A percentile compares a stretch with the other conserved stretches of the same genome.
Evolutionary conservation across 1,284 basidiomycete species (phyloP).

Genomic region (Ganoderma leucocontextum): DNA sequence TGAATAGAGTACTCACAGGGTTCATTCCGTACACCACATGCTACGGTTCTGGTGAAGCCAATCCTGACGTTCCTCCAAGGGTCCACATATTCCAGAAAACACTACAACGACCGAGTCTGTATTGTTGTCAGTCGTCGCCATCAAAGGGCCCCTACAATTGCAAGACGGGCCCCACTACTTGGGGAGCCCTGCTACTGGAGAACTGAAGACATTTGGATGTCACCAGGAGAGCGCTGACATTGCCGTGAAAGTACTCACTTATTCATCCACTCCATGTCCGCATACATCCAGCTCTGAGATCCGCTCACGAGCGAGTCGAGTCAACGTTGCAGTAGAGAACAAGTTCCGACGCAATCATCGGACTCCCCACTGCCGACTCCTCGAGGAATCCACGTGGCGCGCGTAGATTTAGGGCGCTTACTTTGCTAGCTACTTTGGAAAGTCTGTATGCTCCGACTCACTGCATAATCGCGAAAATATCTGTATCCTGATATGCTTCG

Average conservation of each 20-base stretch:
- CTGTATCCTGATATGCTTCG: too few relatives aligned
- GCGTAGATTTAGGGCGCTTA: not conserved
- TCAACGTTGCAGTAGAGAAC: not conserved
- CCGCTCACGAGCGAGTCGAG: not conserved
- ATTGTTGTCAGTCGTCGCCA: not conserved
- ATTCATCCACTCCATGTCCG: not conserved
- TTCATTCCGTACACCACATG: not conserved
- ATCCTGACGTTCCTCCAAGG: not conserved
- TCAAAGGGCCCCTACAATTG: conserved; percentile 3
- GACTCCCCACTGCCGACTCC: not conserved
- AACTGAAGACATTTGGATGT: not conserved
- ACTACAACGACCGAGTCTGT: not conserved
- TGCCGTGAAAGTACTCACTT: not conserved
- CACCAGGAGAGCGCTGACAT: not conserved
- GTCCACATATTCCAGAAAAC: not conserved
- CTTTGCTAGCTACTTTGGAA: not conserved
- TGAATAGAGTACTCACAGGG: not conserved
- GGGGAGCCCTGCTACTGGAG: not conserved
- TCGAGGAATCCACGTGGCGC: not conserved
- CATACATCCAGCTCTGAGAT: not conserved
- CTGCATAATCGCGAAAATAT: too few relatives aligned
- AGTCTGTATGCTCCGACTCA: not conserved
- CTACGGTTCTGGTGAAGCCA: not conserved
- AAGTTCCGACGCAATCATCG: not conserved
- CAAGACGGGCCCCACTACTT: not conserved